Evolutionary conservation across 2,329 filamentous ascomycete species (phyloP).

Genomic region (Didymella segeticola): DNA sequence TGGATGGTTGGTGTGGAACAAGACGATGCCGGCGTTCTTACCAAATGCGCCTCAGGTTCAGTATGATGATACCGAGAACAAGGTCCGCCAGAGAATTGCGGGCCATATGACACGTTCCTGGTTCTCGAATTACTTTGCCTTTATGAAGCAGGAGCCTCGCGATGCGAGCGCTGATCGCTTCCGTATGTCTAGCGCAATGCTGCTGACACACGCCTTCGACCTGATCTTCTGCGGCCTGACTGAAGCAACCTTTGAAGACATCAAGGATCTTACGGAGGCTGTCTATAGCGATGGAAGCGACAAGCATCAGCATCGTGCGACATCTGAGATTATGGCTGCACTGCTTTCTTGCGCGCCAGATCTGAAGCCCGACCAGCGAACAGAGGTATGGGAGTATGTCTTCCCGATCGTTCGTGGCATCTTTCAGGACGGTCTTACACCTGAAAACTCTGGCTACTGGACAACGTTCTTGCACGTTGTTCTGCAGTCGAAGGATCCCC

Average conservation of each 20-base stretch:
- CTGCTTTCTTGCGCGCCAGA: slow-evolving; percentile 83
- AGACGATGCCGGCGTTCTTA: slow-evolving; percentile 80
- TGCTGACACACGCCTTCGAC: slow-evolving; percentile 89
- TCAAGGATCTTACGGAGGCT: slow-evolving; percentile 77
- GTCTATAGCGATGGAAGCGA: slow-evolving; percentile 93
- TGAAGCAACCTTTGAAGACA: slow-evolving; percentile 80
- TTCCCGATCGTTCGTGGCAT: slow-evolving; percentile 87
- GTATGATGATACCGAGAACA: slow-evolving; percentile 82
- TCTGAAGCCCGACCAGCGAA: slow-evolving; percentile 74
- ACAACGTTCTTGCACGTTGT: slow-evolving; percentile 90
- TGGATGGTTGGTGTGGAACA: slow-evolving; percentile 96
- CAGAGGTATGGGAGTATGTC: slow-evolving; percentile 84
- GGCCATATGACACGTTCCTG: slow-evolving; percentile 80
- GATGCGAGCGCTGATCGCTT: slow-evolving; percentile 84
- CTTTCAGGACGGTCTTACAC: slow-evolving; percentile 89
- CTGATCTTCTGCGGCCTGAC: slow-evolving; percentile 83
- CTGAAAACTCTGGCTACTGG: slow-evolving; percentile 95
- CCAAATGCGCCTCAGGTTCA: slow-evolving; percentile 72
- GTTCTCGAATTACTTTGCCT: slow-evolving; percentile 87
- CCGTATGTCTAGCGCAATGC: slow-evolving; percentile 83
- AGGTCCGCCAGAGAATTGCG: slow-evolving; percentile 79
- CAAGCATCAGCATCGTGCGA: slow-evolving; percentile 96
- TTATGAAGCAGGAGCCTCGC: slow-evolving; percentile 93
- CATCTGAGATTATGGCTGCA: slow-evolving; percentile 89
- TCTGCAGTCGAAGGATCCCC: slow-evolving; percentile 86